Conservation (phyloP, 2,329 filamentous ascomycete genomes). For the Penicillium sp. region DNA sequence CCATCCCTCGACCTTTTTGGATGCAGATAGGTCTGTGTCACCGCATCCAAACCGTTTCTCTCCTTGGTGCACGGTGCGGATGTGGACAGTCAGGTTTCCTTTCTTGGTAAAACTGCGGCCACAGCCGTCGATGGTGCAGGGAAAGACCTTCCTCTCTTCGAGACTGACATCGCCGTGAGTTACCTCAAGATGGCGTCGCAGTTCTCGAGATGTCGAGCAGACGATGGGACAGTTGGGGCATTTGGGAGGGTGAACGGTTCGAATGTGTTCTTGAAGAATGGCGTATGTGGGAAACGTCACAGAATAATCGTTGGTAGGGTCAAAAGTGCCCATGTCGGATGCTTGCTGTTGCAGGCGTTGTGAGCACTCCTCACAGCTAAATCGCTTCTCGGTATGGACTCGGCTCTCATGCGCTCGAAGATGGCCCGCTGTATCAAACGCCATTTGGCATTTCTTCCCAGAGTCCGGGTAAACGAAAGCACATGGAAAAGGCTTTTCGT, state of each 20-base stretch:
- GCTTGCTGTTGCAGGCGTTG: slow-evolving; percentile 39
- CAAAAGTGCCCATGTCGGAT: slow-evolving; percentile 24
- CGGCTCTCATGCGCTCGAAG: slow-evolving; percentile 67
- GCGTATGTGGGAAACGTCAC: slow-evolving; percentile 67
- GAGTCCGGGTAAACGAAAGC: slow-evolving; percentile 52
- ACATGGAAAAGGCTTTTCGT: slow-evolving; percentile 68
- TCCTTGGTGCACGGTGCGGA: slow-evolving; percentile 71
- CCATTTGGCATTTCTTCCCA: slow-evolving; percentile 57
- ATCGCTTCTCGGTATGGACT: slow-evolving; percentile 64
- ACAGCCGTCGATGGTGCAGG: slow-evolving; percentile 66
- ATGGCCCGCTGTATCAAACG: slow-evolving; percentile 68
- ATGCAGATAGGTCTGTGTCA: slow-evolving; percentile 56
- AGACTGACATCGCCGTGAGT: slow-evolving; percentile 60
- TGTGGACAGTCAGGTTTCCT: slow-evolving; percentile 77
- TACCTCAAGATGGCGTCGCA: slow-evolving; percentile 74
- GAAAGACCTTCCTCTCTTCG: slow-evolving; percentile 60
- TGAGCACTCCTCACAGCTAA: slow-evolving; percentile 72
- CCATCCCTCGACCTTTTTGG: slow-evolving; percentile 61
- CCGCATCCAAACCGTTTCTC: slow-evolving; percentile 73
- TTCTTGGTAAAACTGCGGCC: slow-evolving; percentile 72
- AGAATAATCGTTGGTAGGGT: slow-evolving; percentile 21
- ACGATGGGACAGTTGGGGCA: slow-evolving; percentile 70
- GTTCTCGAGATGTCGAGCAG: slow-evolving; percentile 61
- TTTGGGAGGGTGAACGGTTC: slow-evolving; percentile 63
- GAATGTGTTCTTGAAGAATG: slow-evolving; percentile 69